Conservation (phyloP, 1,139 yeast genomes). For the Lodderomyces margitis region DNA sequence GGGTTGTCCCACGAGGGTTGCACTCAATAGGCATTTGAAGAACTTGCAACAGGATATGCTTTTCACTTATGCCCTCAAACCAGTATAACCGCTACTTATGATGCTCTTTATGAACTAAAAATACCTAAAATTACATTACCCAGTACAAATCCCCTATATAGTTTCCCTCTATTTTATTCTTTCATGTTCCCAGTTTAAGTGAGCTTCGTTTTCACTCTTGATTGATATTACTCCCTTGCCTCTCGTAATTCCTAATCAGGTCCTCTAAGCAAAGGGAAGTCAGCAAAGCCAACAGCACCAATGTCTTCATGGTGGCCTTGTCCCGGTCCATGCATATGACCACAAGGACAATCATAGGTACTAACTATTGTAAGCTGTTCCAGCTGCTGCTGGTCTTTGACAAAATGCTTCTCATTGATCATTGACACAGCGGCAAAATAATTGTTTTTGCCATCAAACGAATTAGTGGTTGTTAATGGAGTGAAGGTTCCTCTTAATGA, state of each 20-base stretch:
- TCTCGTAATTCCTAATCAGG: slow-evolving; percentile 25
- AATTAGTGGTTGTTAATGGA: slow-evolving; percentile 14
- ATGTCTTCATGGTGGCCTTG: slow-evolving; percentile 29
- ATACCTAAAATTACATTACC: background rate
- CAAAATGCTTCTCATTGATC: slow-evolving; percentile 3
- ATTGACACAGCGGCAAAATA: background rate
- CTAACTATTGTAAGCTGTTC: slow-evolving; percentile 7
- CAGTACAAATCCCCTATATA: background rate
- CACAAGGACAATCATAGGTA: slow-evolving; percentile 30
- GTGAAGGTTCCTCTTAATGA: slow-evolving; percentile 13
- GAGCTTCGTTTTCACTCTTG: too few species aligned
- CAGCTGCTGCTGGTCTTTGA: background rate
- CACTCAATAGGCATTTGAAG: too few species aligned
- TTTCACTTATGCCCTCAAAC: too few species aligned
- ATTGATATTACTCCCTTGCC: too few species aligned
- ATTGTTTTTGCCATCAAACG: slow-evolving; percentile 7
- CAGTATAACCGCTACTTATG: background rate
- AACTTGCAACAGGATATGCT: too few species aligned
- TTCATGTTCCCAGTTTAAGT: too few species aligned
- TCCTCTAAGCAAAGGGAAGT: slow-evolving; percentile 29
- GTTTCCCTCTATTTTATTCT: background rate
- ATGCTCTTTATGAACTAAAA: too few species aligned
- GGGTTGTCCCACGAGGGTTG: too few species aligned
- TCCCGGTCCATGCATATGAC: slow-evolving; percentile 38
- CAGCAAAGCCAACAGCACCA: slow-evolving; percentile 30